A percentile compares a stretch with the other conserved stretches of the same genome.
These are phyloP conservation scores for Penicillium thymicola DNA, from an alignment of 2,329 filamentous ascomycete genomes.

Conservation along the genomic window DNA sequence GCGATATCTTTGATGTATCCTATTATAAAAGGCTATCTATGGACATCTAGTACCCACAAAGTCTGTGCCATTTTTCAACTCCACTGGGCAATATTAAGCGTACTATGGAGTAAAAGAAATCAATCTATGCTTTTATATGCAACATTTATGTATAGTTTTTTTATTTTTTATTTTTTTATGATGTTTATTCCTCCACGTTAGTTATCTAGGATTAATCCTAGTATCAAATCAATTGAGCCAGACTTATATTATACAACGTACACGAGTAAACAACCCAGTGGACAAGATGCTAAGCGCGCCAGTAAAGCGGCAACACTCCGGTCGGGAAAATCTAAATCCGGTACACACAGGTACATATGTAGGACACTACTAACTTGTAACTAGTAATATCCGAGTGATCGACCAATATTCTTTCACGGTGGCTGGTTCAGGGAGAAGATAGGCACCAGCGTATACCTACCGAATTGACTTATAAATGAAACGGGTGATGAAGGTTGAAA, in stretches of 20 bases:
- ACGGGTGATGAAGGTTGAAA: background rate
- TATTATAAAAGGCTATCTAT: too few relatives aligned
- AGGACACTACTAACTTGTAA: background rate
- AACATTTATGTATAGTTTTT: too few relatives aligned
- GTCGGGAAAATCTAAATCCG: background rate
- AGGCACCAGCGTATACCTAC: conserved; percentile 10
- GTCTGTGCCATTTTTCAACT: too few relatives aligned
- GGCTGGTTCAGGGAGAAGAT: conserved; percentile 19
- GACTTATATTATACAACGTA: too few relatives aligned
- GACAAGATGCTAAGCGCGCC: background rate
- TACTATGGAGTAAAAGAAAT: too few relatives aligned
- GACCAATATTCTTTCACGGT: conserved; percentile 2
- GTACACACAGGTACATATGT: background rate
- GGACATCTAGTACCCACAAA: too few relatives aligned
- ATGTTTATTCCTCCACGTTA: background rate
- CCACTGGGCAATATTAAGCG: too few relatives aligned
- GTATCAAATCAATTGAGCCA: background rate
- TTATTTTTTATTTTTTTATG: too few relatives aligned
- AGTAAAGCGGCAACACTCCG: background rate
- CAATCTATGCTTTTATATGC: too few relatives aligned
- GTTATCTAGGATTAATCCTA: background rate
- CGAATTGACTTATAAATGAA: background rate
- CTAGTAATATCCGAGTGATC: background rate
- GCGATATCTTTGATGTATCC: too few relatives aligned
- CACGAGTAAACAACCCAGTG: too few relatives aligned